Percentiles rank a stretch among this genome's conserved stretches.
Conservation (phyloP, 192 early-diverging fungal species). For the Rhizoclosmatium sp. region DNA sequence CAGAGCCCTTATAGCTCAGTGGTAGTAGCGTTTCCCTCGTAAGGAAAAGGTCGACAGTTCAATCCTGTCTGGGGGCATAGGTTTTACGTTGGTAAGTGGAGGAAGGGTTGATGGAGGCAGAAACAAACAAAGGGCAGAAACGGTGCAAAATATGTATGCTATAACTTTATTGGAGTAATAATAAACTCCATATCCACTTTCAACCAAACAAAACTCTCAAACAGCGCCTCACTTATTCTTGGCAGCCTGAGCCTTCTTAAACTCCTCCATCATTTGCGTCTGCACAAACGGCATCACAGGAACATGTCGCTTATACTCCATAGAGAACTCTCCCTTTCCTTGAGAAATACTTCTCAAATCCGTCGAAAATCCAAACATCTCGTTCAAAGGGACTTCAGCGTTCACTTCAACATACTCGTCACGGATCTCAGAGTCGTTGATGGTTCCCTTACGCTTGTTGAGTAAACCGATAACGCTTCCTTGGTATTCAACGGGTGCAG, state of each 20-base stretch:
- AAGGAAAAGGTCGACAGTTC: too few species aligned
- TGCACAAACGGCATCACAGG: slow-evolving; percentile 79
- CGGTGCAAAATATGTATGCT: too few species aligned
- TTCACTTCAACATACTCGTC: slow-evolving; percentile 90
- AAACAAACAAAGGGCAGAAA: background rate
- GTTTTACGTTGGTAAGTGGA: too few species aligned
- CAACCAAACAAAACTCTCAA: too few species aligned
- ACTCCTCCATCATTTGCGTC: slow-evolving; percentile 84
- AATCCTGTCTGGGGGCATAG: too few species aligned
- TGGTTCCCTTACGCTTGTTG: slow-evolving; percentile 97
- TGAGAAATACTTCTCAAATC: slow-evolving; percentile 83
- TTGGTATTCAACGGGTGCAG: slow-evolving; percentile 91
- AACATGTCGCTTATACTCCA: slow-evolving; percentile 93
- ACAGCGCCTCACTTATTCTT: background rate
- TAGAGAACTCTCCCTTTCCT: slow-evolving; percentile 98
- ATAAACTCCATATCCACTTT: too few species aligned
- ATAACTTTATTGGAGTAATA: too few species aligned
- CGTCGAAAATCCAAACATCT: slow-evolving; percentile 99
- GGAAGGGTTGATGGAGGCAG: background rate
- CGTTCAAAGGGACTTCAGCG: slow-evolving; percentile 93
- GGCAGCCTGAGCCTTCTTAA: slow-evolving; percentile 67
- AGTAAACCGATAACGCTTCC: slow-evolving; percentile 85
- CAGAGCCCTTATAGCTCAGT: too few species aligned
- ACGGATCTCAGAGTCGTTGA: slow-evolving; percentile 89
- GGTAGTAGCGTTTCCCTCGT: too few species aligned